Percentiles rank a stretch among this genome's conserved stretches.
Conservation (phyloP, 163 green algal genomes). For the Scenedesmus sp. region DNA sequence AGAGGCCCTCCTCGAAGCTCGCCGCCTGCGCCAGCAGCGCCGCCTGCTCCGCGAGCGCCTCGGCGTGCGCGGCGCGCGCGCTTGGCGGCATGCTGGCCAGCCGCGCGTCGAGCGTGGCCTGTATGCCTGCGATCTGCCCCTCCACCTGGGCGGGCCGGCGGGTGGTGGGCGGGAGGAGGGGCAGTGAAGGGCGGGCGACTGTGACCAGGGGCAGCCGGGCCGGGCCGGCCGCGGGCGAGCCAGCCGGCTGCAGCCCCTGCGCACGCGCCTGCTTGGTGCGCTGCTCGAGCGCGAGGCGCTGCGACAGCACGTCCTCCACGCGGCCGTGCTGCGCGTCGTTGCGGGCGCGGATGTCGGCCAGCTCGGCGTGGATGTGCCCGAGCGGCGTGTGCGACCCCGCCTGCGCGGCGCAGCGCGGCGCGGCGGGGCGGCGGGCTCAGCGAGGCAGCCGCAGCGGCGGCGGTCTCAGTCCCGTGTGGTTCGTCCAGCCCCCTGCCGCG, state of each 20-base stretch:
- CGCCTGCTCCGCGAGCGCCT: conserved; percentile 57
- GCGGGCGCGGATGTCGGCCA: conserved; percentile 52
- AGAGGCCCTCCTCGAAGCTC: conserved; percentile 56
- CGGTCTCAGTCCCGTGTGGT: no score
- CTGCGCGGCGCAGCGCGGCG: conserved; percentile 43
- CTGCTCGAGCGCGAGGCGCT: conserved; percentile 67
- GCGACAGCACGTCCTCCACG: conserved; percentile 70
- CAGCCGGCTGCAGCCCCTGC: neutral
- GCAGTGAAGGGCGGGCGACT: neutral
- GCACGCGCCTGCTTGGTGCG: conserved; percentile 54
- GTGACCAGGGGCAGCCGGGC: no score
- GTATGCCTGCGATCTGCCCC: conserved; percentile 50
- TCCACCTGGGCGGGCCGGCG: conserved; percentile 50
- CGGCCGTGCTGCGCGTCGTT: conserved; percentile 66
- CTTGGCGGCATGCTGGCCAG: conserved; percentile 60
- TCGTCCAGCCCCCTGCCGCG: no score
- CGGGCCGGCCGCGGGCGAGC: no score
- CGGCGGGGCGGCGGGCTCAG: no score
- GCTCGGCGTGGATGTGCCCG: conserved; percentile 60
- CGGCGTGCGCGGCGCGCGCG: conserved; percentile 54
- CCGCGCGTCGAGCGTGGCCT: conserved; percentile 57
- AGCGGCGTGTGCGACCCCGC: conserved; percentile 61
- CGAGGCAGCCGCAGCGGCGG: no score
- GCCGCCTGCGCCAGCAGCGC: conserved; percentile 43
- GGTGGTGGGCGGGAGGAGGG: neutral